These are phyloP conservation scores for Diaporthe citrichinensis DNA, from an alignment of 2,329 filamentous ascomycete species.

Conservation along the genomic window DNA sequence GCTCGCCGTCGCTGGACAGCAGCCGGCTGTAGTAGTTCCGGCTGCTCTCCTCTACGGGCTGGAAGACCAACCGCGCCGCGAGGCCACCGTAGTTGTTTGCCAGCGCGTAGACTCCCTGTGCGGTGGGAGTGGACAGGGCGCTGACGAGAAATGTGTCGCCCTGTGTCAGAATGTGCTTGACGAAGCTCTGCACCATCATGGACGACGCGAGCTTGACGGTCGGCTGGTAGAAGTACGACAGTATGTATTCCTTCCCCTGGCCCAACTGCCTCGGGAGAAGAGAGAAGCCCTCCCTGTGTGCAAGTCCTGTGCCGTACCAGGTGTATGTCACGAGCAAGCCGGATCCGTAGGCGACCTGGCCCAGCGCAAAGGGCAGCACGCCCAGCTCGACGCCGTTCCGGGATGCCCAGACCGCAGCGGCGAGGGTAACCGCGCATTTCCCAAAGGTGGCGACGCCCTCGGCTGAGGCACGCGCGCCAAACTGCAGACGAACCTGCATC, in stretches of 20 bases:
- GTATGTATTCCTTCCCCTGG: conserved; percentile 58
- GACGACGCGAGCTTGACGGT: conserved; percentile 83
- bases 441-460: conserved; percentile 86
- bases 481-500: conserved; percentile 84
- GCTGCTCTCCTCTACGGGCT: conserved; percentile 94
- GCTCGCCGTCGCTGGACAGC: conserved; percentile 62
- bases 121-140: conserved; percentile 79
- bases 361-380: conserved; percentile 89
- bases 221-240: conserved; percentile 76
- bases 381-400: conserved; percentile 70
- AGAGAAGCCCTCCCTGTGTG: conserved; percentile 75
- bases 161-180: conserved; percentile 95
- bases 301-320: conserved; percentile 70
- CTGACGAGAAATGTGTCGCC: conserved; percentile 93
- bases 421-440: conserved; percentile 83
- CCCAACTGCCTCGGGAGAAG: conserved; percentile 66
- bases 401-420: conserved; percentile 75
- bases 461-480: conserved; percentile 83
- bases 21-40: conserved; percentile 90
- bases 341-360: conserved; percentile 83
- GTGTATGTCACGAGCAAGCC: conserved; percentile 80
- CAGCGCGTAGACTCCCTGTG: conserved; percentile 92
- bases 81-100: conserved; percentile 96
- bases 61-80: conserved; percentile 89
- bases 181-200: conserved; percentile 86